Base-by-base conservation (phyloP, 2,329 filamentous ascomycete species). In the Balansia obtecta region DNA sequence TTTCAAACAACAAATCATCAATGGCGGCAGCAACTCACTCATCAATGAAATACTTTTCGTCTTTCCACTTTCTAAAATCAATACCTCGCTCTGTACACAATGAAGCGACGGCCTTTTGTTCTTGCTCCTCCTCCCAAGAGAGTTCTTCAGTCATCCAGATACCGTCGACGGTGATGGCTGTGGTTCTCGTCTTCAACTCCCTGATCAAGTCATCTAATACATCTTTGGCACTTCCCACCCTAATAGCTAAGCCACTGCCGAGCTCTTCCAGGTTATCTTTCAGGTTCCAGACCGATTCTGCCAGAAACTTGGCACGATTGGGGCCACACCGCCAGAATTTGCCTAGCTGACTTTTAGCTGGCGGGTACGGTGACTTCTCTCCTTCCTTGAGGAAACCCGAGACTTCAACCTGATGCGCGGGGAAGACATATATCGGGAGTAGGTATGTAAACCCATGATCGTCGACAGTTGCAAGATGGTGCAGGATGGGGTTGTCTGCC, bases 11-110 rank as follows among this genome's bases (percentile, higher is more conserved):
- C 2, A 30, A 40, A n/a, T 3, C 6, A 10, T 16, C 5, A 33
- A 11, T 3, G 18, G 32, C 41, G 39, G 32, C 18, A 10, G 13
- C 13, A 38, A 76, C 84, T 66, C 69, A 90, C 86, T 90, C 85
- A 58, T 90, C 83, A 47, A 90, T 73, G 53, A 82, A 82, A 57
- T 86, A 90, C 62, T 90, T 91, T 64, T 89, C 86, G 57, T 91
- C 86, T 0, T 66, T 64, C 79, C 82, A 89, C 1, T 81, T 52
- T 61, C 77, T 77, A 62, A 88, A 86, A 1, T 79, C 72, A 4
- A 81, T 69, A 0, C 70, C 71, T 3, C 73, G 65, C 12, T 72
- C 62, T 20, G 74, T 65, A 50, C 84, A 82, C 0, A 79, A 60
- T 0, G 68, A 61, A 30, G 72, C 70, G 1, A 87, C 70, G 0